Base-by-base conservation (phyloP, 2,329 filamentous ascomycete genomes). In the Beauveria sp. region DNA sequence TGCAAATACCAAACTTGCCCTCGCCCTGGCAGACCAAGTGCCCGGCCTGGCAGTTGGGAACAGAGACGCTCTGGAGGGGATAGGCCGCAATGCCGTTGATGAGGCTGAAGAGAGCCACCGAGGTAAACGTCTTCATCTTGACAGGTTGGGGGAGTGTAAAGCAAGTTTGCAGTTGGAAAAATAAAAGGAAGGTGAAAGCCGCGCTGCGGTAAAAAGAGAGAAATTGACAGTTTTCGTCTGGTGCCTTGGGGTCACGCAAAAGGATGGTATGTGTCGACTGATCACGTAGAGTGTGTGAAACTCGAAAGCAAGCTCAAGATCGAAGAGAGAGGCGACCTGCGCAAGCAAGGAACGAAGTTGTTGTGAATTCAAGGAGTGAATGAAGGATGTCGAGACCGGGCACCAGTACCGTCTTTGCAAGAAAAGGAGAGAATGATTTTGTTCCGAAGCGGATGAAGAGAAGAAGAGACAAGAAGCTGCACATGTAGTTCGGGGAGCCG, bases 311-410 rank as follows among this genome's bases (percentile, higher is more conserved):
- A 49, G 57, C 38, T 53, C 18, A 28, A 26, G 40, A 53, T 45
- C 34, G 50, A 53, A 52, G 47, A 59, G 49, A 46, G 58, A 60
- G 49, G 58, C 58, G 58, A 60, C 58, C 58, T 60, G 58, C 58
- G 58, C 58, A 53, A 60, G 42, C 58, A 53, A 60, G 30, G 40
- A 53, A 45, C 10, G 58, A 20, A 30, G 38, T 53, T 30, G 49
- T 53, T 30, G 49, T 26, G 49, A 51, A 46, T 53, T 10, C 26
- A 60, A 53, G 58, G 49, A 60, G 51, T 53, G 58, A 60, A 60
- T 14, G 26, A 50, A 58, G 20, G n/a, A 45, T 26, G 16, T 38
- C 38, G 30, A 45, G 49, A 53, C 49, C 40, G 49, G 57, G 58
- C 58, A 60, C 58, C 58, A 60, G 58, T 46, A 38, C 58, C 58